These are phyloP conservation scores for Russula foetens DNA, from an alignment of 768 basidiomycete genomes.

Conservation along the genomic window DNA sequence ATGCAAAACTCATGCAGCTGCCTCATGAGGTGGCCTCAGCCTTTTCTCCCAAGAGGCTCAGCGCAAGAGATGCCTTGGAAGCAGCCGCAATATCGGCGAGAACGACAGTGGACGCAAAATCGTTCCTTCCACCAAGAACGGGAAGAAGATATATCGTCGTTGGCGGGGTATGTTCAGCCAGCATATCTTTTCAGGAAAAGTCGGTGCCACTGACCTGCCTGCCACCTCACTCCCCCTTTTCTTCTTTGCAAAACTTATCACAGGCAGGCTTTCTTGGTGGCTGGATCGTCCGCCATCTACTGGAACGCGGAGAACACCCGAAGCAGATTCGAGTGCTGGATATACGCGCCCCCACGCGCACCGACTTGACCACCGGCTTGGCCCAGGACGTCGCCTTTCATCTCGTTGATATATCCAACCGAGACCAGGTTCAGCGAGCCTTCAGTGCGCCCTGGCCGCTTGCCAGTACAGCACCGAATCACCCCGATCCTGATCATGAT, in stretches of 20 bases:
- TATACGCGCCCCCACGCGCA: slow-evolving; percentile 49
- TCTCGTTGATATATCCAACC: slow-evolving; percentile 50
- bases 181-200: background rate
- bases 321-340: slow-evolving; percentile 58
- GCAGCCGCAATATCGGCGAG: slow-evolving; percentile 33
- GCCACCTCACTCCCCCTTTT: too few relatives aligned
- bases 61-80: slow-evolving; percentile 33
- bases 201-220: background rate
- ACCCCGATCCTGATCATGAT: too few relatives aligned
- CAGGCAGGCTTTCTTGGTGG: slow-evolving; percentile 72
- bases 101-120: slow-evolving; percentile 30
- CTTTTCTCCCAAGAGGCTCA: slow-evolving; percentile 47
- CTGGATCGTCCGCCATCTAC: slow-evolving; percentile 64
- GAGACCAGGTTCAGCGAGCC: slow-evolving; percentile 44
- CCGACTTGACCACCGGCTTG: slow-evolving; percentile 47
- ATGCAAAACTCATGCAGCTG: slow-evolving; percentile 41
- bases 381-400: slow-evolving; percentile 48
- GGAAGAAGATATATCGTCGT: slow-evolving; percentile 69
- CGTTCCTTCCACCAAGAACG: slow-evolving; percentile 56
- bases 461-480: background rate
- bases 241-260: background rate
- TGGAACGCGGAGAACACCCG: slow-evolving; percentile 66
- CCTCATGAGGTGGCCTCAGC: slow-evolving; percentile 37
- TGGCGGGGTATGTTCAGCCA: slow-evolving; percentile 49
- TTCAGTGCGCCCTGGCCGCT: slow-evolving; percentile 58